A percentile compares a stretch with the other conserved stretches of the same genome.
Evolutionary conservation across 306 rosid species (phyloP).

Genomic region (Rubus idaeus): DNA sequence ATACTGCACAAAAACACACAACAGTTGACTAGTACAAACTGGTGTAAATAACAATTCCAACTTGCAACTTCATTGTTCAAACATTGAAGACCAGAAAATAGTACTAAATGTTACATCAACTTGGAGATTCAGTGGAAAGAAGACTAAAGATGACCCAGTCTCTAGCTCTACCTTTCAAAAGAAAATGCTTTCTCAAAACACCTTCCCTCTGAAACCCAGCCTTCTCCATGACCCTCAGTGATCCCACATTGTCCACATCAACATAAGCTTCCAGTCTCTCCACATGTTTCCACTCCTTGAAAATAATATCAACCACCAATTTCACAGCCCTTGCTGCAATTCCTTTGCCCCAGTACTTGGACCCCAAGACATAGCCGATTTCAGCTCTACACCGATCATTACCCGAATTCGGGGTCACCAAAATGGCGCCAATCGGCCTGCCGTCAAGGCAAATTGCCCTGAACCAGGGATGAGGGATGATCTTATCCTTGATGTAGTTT

Average conservation of each 20-base stretch:
- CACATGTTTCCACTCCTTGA: constrained; percentile 46
- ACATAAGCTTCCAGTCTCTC: constrained; percentile 77
- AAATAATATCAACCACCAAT: constrained; percentile 41
- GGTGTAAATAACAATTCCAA: not conserved
- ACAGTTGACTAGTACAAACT: no score
- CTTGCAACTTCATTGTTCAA: not conserved
- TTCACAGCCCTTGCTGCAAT: constrained; percentile 58
- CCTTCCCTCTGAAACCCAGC: constrained; percentile 68
- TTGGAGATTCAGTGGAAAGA: constrained; percentile 35
- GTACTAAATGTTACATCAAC: not conserved
- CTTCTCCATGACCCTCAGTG: constrained; percentile 68
- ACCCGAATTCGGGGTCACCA: constrained; percentile 30
- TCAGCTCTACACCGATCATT: constrained; percentile 41
- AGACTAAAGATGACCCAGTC: constrained; percentile 50
- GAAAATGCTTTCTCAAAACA: constrained; percentile 48
- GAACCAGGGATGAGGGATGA: constrained; percentile 48
- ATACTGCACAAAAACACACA: no score
- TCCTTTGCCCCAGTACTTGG: constrained; percentile 71
- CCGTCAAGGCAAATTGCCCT: constrained; percentile 57
- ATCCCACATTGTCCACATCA: constrained; percentile 60
- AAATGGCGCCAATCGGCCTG: constrained; percentile 54
- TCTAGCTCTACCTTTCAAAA: constrained; percentile 42
- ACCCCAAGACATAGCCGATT: constrained; percentile 62
- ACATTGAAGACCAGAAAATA: not conserved
- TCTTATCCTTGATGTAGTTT: constrained; percentile 34